Base-by-base conservation (phyloP, 2,329 filamentous ascomycete genomes). In the Colletotrichum agaves region DNA sequence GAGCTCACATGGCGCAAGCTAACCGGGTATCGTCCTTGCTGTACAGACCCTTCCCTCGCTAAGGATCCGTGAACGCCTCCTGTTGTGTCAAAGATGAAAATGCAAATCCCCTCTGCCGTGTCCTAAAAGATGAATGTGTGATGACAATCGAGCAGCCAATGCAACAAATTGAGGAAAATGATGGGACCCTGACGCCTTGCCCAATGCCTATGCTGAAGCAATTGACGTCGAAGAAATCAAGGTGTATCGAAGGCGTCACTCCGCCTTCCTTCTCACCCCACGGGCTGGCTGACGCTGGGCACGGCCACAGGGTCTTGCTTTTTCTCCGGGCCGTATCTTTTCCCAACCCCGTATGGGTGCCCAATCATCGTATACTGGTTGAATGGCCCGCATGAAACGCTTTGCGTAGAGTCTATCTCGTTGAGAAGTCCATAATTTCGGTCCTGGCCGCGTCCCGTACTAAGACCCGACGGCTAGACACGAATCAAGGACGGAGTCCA, bases 401-500 rank as follows among this genome's bases (percentile, higher is more conserved):
- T 60, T 58, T 17, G 61, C 17, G 53, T 65, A 55, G 47, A 68
- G 39, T n/a, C 10, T 49, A 27, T 64, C 61, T 31, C 65, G 50
- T 27, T 37, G 46, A 43, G 23, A 39, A 44, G 27, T 41, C 67
- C 57, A 55, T 49, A 41, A 12, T 10, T 49, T 7, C 23, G 41
- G 56, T 55, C 23, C 50, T 44, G 58, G 58, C 15, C 21, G 57
- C 41, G n/a, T 31, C 44, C 50, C 69, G 17, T 50, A 46, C 64
- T 69, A 71, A 43, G 76, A 82, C 46, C 79, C 80, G 63, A 83
- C 84, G 7, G 83, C 81, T 37, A 88, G 77, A 67, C 85, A 85
- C 3, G 85, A 86, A 67, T 89, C 87, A 57, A 91, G 79, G 15
- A 90, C 81, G 44, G 77, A 79, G 71, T 90, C 85, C 27, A 91